A percentile compares a stretch with the other conserved stretches of the same genome.
These are phyloP conservation scores for Asparagopsis taxiformis DNA, from an alignment of 31 red algal genomes.

Conservation along the genomic window DNA sequence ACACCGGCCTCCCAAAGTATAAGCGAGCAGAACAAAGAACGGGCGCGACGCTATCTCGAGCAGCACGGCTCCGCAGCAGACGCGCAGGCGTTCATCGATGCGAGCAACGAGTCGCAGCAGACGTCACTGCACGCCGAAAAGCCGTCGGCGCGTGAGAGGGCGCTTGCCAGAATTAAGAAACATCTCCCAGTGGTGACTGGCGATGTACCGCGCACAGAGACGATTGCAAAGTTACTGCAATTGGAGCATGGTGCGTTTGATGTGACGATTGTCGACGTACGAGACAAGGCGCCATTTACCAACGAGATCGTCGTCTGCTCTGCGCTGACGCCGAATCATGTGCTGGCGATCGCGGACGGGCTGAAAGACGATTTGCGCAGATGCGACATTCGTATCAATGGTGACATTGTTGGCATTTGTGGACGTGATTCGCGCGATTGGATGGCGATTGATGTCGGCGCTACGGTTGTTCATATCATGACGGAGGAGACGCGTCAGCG, in stretches of 20 bases:
- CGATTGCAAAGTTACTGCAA: slow-evolving; percentile 4
- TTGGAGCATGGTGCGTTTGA: slow-evolving; percentile 13
- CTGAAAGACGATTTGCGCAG: slow-evolving; percentile 10
- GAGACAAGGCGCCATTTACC: slow-evolving; percentile 28
- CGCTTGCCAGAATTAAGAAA: slow-evolving; percentile 3
- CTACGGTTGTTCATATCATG: slow-evolving; percentile 59
- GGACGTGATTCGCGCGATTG: slow-evolving; percentile 30
- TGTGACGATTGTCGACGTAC: slow-evolving; percentile 13
- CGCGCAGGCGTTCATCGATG: too few relatives aligned
- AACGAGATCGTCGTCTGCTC: slow-evolving; percentile 15
- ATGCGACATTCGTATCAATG: slow-evolving; percentile 8
- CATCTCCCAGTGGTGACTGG: slow-evolving; percentile 11
- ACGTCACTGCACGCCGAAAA: too few relatives aligned
- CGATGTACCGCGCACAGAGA: background rate
- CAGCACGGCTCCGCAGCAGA: too few relatives aligned
- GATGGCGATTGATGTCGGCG: slow-evolving; percentile 49
- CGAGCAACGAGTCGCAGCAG: too few relatives aligned
- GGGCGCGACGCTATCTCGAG: too few relatives aligned
- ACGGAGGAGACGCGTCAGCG: slow-evolving; percentile 5
- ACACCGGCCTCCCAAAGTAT: too few relatives aligned
- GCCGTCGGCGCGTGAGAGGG: too few relatives aligned
- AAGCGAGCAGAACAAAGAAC: too few relatives aligned
- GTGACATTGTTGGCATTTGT: slow-evolving; percentile 27
- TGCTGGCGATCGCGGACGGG: slow-evolving; percentile 32
- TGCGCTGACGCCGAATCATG: slow-evolving; percentile 5